A percentile compares a stretch with the other conserved stretches of the same genome.
Evolutionary conservation across 169 alveolate genomes (phyloP).

Genomic region (Besnoitia besnoiti): DNA sequence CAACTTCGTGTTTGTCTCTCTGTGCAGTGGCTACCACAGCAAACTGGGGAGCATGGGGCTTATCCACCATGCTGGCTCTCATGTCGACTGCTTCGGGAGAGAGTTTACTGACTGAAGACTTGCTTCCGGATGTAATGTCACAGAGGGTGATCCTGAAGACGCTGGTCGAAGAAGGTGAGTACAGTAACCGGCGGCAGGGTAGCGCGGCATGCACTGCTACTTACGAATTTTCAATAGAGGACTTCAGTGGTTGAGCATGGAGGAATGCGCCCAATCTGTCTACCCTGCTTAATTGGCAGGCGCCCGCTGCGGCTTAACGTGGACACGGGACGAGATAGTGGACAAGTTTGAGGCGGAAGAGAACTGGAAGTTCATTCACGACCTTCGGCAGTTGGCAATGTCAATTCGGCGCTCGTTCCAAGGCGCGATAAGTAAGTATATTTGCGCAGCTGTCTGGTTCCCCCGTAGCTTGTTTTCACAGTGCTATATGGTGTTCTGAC

Average conservation of each 20-base stretch:
- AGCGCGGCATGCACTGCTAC: background rate
- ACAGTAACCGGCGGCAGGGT: background rate
- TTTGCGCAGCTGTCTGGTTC: no score
- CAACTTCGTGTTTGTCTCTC: background rate
- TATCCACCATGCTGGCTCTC: slow-evolving; percentile 15
- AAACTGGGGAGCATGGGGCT: slow-evolving; percentile 43
- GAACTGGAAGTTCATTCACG: slow-evolving; percentile 4
- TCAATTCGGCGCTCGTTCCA: background rate
- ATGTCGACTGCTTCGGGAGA: slow-evolving; percentile 5
- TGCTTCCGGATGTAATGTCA: background rate
- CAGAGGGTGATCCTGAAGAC: background rate
- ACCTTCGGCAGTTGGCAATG: background rate
- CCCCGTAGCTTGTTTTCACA: background rate
- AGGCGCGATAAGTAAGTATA: background rate
- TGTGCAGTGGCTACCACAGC: slow-evolving; percentile 40
- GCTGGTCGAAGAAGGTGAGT: slow-evolving; percentile 38
- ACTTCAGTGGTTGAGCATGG: no score
- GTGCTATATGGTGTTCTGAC: background rate
- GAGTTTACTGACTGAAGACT: background rate
- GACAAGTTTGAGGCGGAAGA: background rate
- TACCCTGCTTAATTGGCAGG: background rate
- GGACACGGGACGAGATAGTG: slow-evolving; percentile 18
- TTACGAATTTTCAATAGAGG: no score
- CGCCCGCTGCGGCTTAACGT: slow-evolving; percentile 38
- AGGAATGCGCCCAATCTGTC: background rate